Evolutionary conservation across 2,329 filamentous ascomycete genomes (phyloP), one percentile per base, ranked within the genome.

Genomic region (Ophiostoma sp.): DNA sequence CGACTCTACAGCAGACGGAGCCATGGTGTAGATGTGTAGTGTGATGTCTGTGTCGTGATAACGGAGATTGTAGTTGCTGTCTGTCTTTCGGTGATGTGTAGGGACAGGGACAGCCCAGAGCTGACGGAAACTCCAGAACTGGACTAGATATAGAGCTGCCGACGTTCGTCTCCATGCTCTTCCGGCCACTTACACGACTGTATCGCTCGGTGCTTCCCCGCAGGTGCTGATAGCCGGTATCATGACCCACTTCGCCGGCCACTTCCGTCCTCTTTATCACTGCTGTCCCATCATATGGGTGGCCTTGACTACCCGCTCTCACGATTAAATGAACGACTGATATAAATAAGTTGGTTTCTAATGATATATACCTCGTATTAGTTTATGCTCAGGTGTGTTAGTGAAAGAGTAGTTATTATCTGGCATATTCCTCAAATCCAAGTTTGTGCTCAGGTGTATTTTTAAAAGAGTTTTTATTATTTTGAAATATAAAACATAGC

Each of bases 1-100:
- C 16, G 60, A 63, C 58, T 62, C 58, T 42, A 66, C 60, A 44
- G 69, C 66, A 55, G 69, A 70, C 5, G 69, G 69, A 8, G 69
- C 66, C 69, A 70, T 70, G 27, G 27, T 44, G 36, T 66, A 14
- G 47, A 36, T 11, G 18, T 27, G 49, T 7, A 27, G n/a, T 14
- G 38, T 11, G 36, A 41, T 9, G 42, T 12, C 27, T 7, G 5
- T 55, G 12, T 55, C 5, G 9, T n/a, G 47, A 6, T 52, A n/a
- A 18, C 16, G 16, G 42, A 45, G 42, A 12, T 45, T 45, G 42
- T 3, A 45, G 7, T 11, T 45, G 42, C 5, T 44, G 27, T 27
- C 27, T 27, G 27, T 27, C 27, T 27, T 27, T 27, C 27, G 27
- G 2, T 27, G 27, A 27, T 27, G 27, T 27, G 27, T 27, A 27